Percentiles rank a stretch among this genome's conserved stretches.
These are phyloP conservation scores for Penicillium janthinellum DNA, from an alignment of 2,329 filamentous ascomycete genomes.

Conservation along the genomic window DNA sequence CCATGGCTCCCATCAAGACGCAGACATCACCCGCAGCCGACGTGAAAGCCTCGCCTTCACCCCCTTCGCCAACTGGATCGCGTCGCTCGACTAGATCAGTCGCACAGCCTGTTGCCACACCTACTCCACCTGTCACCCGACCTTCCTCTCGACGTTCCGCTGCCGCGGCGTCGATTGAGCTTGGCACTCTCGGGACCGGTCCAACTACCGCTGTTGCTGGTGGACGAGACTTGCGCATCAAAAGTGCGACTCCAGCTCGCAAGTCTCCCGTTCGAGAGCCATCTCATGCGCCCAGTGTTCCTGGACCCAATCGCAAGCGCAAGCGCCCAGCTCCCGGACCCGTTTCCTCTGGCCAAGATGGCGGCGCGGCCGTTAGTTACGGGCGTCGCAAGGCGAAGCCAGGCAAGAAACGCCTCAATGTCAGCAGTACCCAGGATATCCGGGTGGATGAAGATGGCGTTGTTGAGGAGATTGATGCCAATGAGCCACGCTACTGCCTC, in stretches of 20 bases:
- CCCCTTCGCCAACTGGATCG: conserved; percentile 28
- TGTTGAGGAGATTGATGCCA: conserved; percentile 57
- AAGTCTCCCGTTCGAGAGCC: conserved; percentile 46
- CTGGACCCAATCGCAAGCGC: conserved; percentile 49
- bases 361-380: conserved; percentile 63
- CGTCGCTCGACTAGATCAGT: conserved; percentile 27
- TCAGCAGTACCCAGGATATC: conserved; percentile 46
- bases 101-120: conserved; percentile 22
- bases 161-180: conserved; percentile 30
- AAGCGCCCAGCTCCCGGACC: conserved; percentile 63
- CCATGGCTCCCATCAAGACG: conserved; percentile 18
- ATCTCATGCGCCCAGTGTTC: conserved; percentile 39
- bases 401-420: conserved; percentile 40
- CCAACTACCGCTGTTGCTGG: conserved; percentile 20
- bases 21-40: conserved; percentile 22
- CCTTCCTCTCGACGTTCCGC: conserved; percentile 38
- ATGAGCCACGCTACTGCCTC: conserved; percentile 65
- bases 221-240: conserved; percentile 42
- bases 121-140: conserved; percentile 37
- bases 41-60: conserved; percentile 24
- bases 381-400: conserved; percentile 61
- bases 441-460: conserved; percentile 53
- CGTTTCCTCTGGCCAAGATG: conserved; percentile 59
- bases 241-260: conserved; percentile 45
- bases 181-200: conserved; percentile 13